phyloP scores from a whole-genome alignment of 257 asterid species.

The Primulina tabacum region DNA sequence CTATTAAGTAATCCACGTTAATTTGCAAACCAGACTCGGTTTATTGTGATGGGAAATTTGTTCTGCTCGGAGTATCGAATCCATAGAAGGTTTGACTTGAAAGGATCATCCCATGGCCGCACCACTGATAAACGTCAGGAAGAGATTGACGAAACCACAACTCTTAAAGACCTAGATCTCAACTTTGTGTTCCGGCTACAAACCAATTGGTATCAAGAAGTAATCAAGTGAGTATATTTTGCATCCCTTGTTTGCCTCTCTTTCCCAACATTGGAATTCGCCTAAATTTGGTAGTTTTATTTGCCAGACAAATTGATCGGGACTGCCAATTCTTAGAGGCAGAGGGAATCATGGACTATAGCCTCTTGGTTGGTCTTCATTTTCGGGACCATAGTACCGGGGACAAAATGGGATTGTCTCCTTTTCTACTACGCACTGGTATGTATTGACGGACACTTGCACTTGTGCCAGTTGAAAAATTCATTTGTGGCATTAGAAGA shows the following conservation, averaged over 20 bases:
- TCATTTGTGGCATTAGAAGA: conserved; percentile 12
- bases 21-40: conserved; percentile 56
- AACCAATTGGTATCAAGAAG: conserved; percentile 73
- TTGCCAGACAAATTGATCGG: conserved; percentile 75
- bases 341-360: conserved; percentile 90
- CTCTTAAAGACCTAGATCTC: conserved; percentile 86
- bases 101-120: conserved; percentile 96
- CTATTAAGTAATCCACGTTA: conserved; percentile 19
- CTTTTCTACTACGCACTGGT: conserved; percentile 78
- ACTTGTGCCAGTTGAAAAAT: background rate
- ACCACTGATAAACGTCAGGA: conserved; percentile 68
- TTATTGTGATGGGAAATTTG: conserved; percentile 92
- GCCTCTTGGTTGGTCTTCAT: conserved; percentile 92
- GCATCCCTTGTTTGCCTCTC: background rate
- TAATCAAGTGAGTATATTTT: conserved; percentile 62
- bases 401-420: conserved; percentile 91
- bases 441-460: conserved; percentile 1
- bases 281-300: conserved; percentile 10
- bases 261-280: conserved; percentile 6
- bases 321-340: conserved; percentile 89
- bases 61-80: conserved; percentile 95
- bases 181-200: conserved; percentile 72
- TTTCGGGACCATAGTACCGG: conserved; percentile 81
- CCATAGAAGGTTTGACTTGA: conserved; percentile 83
- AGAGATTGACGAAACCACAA: conserved; percentile 90